These are phyloP conservation scores for Chalciporus pseudorubinellus DNA, from an alignment of 768 basidiomycete genomes.

Conservation along the genomic window DNA sequence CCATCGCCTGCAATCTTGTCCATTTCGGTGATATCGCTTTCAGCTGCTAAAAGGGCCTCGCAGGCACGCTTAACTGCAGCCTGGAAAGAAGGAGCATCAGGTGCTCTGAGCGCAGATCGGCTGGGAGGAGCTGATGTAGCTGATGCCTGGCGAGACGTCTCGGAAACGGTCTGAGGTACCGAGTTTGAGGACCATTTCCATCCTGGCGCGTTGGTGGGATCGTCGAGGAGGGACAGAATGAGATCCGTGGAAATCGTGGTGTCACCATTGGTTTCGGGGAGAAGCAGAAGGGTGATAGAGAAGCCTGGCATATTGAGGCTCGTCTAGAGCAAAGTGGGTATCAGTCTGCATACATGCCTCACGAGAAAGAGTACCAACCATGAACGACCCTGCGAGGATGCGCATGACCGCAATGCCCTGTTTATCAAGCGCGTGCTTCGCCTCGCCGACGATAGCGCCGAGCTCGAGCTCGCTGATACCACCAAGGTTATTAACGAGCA, in stretches of 20 bases:
- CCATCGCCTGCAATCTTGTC: slow-evolving; percentile 94
- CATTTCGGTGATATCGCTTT: slow-evolving; percentile 88
- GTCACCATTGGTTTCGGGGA: slow-evolving; percentile 49
- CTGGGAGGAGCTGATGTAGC: slow-evolving; percentile 1
- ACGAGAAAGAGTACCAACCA: slow-evolving; percentile 48
- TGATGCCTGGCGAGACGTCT: slow-evolving; percentile 11
- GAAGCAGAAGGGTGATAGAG: slow-evolving; percentile 76
- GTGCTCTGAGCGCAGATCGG: slow-evolving; percentile 31
- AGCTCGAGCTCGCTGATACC: slow-evolving; percentile 84
- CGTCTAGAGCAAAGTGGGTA: slow-evolving; percentile 45
- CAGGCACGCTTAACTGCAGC: slow-evolving; percentile 57
- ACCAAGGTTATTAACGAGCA: slow-evolving; percentile 87
- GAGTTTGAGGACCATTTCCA: slow-evolving; percentile 75
- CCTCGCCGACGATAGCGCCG: slow-evolving; percentile 62
- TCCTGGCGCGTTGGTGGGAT: slow-evolving; percentile 65
- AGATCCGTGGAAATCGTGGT: slow-evolving; percentile 38
- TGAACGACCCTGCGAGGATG: slow-evolving; percentile 77
- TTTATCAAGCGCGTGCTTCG: slow-evolving; percentile 50
- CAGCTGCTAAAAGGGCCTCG: slow-evolving; percentile 66
- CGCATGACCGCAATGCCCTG: slow-evolving; percentile 58
- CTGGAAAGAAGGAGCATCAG: slow-evolving; percentile 51
- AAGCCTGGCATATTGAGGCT: slow-evolving; percentile 94
- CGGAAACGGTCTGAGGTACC: slow-evolving; percentile 34
- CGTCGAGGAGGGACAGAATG: slow-evolving; percentile 70
- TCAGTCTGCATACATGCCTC: neutral